Conservation (phyloP, 768 basidiomycete genomes). For the Rhizopogon vinicolor region DNA sequence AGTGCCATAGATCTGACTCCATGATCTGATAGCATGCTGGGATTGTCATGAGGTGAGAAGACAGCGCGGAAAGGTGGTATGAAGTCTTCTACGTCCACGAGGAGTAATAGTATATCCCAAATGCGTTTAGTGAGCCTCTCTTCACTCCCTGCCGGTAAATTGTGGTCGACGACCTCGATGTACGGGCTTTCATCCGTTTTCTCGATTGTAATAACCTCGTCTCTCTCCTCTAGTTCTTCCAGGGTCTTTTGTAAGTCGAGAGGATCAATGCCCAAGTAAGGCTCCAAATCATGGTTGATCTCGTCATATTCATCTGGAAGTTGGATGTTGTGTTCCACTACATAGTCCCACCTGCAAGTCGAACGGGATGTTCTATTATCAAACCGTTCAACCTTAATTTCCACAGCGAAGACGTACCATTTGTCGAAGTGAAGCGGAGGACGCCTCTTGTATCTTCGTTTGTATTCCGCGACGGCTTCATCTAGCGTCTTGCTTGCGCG, state of each 20-base stretch:
- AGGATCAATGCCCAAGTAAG: constrained; percentile 33
- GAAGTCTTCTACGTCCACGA: constrained; percentile 21
- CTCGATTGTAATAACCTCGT: constrained; percentile 15
- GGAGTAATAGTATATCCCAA: constrained; percentile 14
- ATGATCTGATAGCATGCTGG: constrained; percentile 22
- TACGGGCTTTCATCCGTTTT: constrained; percentile 10
- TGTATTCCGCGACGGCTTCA: constrained; percentile 35
- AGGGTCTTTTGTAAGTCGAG: constrained; percentile 16
- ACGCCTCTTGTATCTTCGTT: constrained; percentile 24
- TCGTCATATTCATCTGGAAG: constrained; percentile 46
- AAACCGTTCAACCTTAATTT: not conserved
- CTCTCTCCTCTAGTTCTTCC: constrained; percentile 13
- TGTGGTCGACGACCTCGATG: constrained; percentile 13
- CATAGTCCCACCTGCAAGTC: constrained; percentile 36
- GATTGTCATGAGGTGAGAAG: constrained; percentile 26
- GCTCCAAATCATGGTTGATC: constrained; percentile 32
- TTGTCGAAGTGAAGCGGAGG: constrained; percentile 40
- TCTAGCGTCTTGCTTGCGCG: constrained; percentile 33
- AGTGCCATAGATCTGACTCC: constrained; percentile 15
- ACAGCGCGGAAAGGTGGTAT: constrained; percentile 29
- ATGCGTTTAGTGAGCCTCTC: not conserved
- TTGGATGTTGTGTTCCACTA: constrained; percentile 31
- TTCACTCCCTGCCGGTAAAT: constrained; percentile 1
- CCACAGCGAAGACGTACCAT: constrained; percentile 25
- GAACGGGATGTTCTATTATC: not conserved